phyloP scores from a whole-genome alignment of 1,139 yeast genomes.

The Yamadazyma jaroonii region DNA sequence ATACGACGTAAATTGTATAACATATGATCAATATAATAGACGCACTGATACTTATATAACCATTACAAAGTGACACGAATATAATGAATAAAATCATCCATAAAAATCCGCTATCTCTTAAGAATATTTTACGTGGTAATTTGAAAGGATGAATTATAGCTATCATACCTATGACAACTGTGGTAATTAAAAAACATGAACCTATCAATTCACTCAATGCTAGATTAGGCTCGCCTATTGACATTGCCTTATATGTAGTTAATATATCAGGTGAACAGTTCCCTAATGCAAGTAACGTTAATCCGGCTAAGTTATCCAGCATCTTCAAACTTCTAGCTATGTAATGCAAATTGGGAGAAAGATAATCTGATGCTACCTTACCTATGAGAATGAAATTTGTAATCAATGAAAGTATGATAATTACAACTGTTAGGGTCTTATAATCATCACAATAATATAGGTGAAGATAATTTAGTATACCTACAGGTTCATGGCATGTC shows the following conservation, averaged over 20 bases:
- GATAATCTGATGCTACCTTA: slow-evolving; percentile 68
- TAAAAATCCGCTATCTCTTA: slow-evolving; percentile 58
- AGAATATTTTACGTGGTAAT: slow-evolving; percentile 48
- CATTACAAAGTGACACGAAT: slow-evolving; percentile 39
- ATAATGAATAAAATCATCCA: slow-evolving; percentile 43
- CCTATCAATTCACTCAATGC: slow-evolving; percentile 90
- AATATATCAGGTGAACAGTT: slow-evolving; percentile 91
- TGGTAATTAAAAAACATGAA: slow-evolving; percentile 74
- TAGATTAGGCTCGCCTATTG: slow-evolving; percentile 61
- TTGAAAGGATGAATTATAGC: slow-evolving; percentile 65
- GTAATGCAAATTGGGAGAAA: slow-evolving; percentile 70
- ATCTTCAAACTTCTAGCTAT: slow-evolving; percentile 59
- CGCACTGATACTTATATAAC: slow-evolving; percentile 41
- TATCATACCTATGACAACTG: slow-evolving; percentile 75
- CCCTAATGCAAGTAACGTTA: slow-evolving; percentile 85
- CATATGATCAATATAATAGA: slow-evolving; percentile 48
- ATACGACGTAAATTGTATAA: slow-evolving; percentile 53
- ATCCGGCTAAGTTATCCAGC: slow-evolving; percentile 80
- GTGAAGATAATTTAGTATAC: slow-evolving; percentile 39
- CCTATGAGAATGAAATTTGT: slow-evolving; percentile 63
- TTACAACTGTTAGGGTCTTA: slow-evolving; percentile 14
- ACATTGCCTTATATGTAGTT: slow-evolving; percentile 79
- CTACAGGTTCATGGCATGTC: slow-evolving; percentile 37
- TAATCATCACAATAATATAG: slow-evolving; percentile 18
- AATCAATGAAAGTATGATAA: slow-evolving; percentile 23